phyloP scores from a whole-genome alignment of 371 early-diverging fungal species.

The Actinomucor elegans region DNA sequence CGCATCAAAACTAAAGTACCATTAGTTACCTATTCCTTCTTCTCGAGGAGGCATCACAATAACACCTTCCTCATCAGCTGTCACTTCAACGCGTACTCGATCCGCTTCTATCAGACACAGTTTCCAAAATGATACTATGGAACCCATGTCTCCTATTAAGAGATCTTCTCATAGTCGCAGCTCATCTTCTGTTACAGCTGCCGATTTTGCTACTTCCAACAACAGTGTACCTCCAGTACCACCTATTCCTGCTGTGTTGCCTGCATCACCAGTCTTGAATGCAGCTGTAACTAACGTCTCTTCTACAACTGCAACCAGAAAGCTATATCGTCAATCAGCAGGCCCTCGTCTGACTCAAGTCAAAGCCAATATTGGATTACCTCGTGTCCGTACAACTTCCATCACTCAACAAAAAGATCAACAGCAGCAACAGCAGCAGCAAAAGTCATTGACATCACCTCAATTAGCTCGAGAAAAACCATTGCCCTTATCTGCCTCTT shows the following conservation, averaged over 20 bases:
- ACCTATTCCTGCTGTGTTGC: slow-evolving; percentile 7
- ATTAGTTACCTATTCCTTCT: slow-evolving; percentile 25
- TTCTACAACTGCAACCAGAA: slow-evolving; percentile 5
- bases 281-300: neutral
- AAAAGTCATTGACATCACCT: neutral
- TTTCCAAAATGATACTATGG: neutral
- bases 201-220: neutral
- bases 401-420: slow-evolving; percentile 20
- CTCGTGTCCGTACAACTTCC: slow-evolving; percentile 32
- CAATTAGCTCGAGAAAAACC: neutral
- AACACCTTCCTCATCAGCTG: slow-evolving; percentile 21
- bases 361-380: slow-evolving; percentile 22
- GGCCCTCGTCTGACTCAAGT: slow-evolving; percentile 25
- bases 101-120: slow-evolving; percentile 4
- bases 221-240: slow-evolving; percentile 1
- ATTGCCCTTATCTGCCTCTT: neutral
- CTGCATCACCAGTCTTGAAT: neutral
- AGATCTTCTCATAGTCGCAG: slow-evolving; percentile 2
- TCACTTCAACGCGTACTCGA: slow-evolving; percentile 12
- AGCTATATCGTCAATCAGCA: slow-evolving; percentile 22
- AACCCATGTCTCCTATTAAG: neutral
- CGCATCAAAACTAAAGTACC: neutral
- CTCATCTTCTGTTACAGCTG: neutral
- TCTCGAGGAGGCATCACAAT: slow-evolving; percentile 13
- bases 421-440: slow-evolving; percentile 6